Conservation (phyloP, 1,284 basidiomycete genomes). For the Marasmius fiardii region DNA sequence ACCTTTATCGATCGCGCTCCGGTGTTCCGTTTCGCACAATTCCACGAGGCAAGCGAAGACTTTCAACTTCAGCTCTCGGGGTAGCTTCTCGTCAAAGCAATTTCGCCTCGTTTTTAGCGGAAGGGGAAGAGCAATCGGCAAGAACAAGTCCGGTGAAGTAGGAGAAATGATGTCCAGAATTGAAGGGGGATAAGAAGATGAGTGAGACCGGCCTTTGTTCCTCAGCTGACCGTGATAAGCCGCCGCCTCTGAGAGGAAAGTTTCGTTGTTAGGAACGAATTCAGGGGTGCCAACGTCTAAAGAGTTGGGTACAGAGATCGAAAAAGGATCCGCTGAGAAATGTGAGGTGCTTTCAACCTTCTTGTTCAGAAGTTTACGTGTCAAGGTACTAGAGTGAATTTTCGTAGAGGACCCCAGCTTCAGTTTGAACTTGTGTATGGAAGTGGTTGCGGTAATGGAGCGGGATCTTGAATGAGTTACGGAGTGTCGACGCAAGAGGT, state of each 20-base stretch:
- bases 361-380: conserved; percentile 36
- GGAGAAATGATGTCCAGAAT: conserved; percentile 53
- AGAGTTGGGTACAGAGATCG: background rate
- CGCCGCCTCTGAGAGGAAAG: background rate
- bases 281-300: background rate
- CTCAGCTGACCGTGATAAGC: conserved; percentile 25
- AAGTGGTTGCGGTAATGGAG: conserved; percentile 32
- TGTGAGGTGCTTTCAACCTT: conserved; percentile 3
- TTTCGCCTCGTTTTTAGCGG: conserved; percentile 29
- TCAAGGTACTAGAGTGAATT: conserved; percentile 45
- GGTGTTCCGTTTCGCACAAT: conserved; percentile 53
- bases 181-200: conserved; percentile 57
- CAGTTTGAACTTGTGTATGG: conserved; percentile 43
- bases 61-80: conserved; percentile 71
- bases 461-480: conserved; percentile 39
- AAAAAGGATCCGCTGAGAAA: background rate
- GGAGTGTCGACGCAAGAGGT: conserved; percentile 49
- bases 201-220: conserved; percentile 58
- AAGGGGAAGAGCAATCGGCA: conserved; percentile 42
- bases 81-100: conserved; percentile 66
- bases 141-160: conserved; percentile 42
- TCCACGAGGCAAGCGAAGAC: conserved; percentile 54
- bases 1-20: conserved; percentile 34
- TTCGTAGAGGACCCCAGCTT: conserved; percentile 41
- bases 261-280: no score